Evolutionary conservation across 2,329 filamentous ascomycete species (phyloP), one percentile per base, ranked within the genome.

Genomic region (Penicillium sp.): DNA sequence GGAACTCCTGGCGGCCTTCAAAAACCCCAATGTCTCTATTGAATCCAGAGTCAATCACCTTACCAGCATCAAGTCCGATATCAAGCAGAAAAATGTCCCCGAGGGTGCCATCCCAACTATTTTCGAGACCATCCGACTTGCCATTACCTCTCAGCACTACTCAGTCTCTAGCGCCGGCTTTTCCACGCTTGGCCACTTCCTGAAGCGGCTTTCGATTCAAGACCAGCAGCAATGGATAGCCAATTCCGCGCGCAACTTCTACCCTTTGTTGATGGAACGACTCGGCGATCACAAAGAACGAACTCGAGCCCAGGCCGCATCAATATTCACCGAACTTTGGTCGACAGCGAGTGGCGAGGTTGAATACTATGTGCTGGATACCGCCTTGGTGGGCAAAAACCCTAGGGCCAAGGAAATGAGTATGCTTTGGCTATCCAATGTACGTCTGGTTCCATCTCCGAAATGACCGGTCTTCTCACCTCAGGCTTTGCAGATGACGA

Each of bases 71-170:
- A 95, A 96, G 74, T 91, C 89, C 39, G 83, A 85, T 69, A 96
- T 96, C 79, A 96, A 96, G 73, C 91, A 95, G 72, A 87, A 89
- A 69, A 91, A 91, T 76, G 89, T 96, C 41, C 90, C 90, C 54
- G 90, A 95, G 30, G 58, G 62, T 36, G 81, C 81, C 63, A 82
- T 95, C 62, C 74, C 83, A 24, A 79, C 83, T 51, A 83, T 96
- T 57, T 95, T 96, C 73, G 90, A 96, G 55, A 89, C 87, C 57
- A 79, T 95, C 64, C 87, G 87, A 57, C 76, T 85, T 47, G 88
- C 90, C 54, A 87, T 92, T 60, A 77, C 80, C 48, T 89, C 89
- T 38, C 86, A 89, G 63, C 88, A 95, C 65, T 86, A 86, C 39
- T 82, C 84, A 30, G 85, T 96, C 55, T 85, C 88, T 59, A 88